A percentile compares a stretch with the other conserved stretches of the same genome.
Evolutionary conservation across 169 alveolate genomes (phyloP).

Genomic region (Plasmodium inui): DNA sequence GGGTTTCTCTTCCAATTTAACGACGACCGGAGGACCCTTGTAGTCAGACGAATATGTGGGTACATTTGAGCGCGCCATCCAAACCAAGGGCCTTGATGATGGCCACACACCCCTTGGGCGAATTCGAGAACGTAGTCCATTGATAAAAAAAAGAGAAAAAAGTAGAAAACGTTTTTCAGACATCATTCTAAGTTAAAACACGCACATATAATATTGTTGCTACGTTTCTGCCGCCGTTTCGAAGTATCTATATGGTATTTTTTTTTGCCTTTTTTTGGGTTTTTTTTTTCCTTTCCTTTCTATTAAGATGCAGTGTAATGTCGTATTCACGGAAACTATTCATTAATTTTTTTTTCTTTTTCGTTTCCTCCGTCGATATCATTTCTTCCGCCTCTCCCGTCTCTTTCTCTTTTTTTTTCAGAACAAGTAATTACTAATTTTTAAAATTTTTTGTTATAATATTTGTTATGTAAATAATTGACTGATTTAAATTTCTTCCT

Average conservation of each 20-base stretch:
- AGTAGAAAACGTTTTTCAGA: not conserved
- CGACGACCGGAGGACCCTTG: not conserved
- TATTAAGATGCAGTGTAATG: not conserved
- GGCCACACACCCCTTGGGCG: not conserved
- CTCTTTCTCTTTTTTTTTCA: not conserved
- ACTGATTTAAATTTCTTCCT: not conserved
- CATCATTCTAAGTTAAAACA: not conserved
- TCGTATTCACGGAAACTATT: not conserved
- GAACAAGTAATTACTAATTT: not conserved
- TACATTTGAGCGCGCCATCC: not conserved
- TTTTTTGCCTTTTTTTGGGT: not conserved
- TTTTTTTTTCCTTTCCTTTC: not conserved
- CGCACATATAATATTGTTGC: not conserved
- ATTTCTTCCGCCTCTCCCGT: not conserved
- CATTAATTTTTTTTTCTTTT: too few relatives aligned
- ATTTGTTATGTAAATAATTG: constrained; percentile 4
- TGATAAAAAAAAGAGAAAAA: not conserved
- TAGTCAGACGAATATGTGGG: not conserved
- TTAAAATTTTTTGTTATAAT: not conserved
- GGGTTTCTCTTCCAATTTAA: not conserved
- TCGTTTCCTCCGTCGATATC: not conserved
- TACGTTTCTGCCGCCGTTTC: not conserved
- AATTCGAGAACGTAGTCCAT: not conserved
- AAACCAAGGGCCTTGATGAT: not conserved
- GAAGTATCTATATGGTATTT: not conserved